Base-by-base conservation (phyloP, 257 asterid genomes). In the Solanum megistacrolobum region DNA sequence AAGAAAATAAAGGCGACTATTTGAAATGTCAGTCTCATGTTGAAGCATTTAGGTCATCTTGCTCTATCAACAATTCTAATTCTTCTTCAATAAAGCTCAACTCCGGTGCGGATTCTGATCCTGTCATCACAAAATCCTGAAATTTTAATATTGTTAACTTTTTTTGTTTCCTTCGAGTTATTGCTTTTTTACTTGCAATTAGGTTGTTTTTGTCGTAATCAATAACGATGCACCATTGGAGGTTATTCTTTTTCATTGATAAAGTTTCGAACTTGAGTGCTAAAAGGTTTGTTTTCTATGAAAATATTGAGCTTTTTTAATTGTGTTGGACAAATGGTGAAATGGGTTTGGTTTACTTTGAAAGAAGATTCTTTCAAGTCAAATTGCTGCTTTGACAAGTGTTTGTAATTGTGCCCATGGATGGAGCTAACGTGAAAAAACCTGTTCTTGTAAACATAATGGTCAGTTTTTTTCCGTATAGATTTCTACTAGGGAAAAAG, bases 11-110 rank as follows among this genome's bases (percentile, higher is more conserved):
- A 87, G 98, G 98, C 36, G 94, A 93, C 87, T 89, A 88, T 73
- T 46, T 72, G 18, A 94, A 93, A 89, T 94, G 98, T 88, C 93
- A 90, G 86, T 89, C 94, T n/a, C 96, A 92, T n/a, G 88, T 94
- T 21, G 92, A 94, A 88, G 94, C 98, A 88, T 94, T 94, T 94
- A 93, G 75, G 88, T 75, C 87, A 68, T 92, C 96, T 7, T 94
- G 96, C 87, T 92, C 94, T 35, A 66, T 90, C 69, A 91, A 87
- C 87, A 93, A 83, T 83, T 91, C 94, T 25, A 90, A 48, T 62
- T 60, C 92, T 7, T 91, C 93, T 76, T 76, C 92, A 21, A 20
- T 79, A 23, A 52, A 71, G 21, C 58, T 74, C 81, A 41, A 58
- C 5, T 14, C 88, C 31, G 69, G 86, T 35, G 35, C 85, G 85